Evolutionary conservation across 192 early-diverging fungal species (phyloP), one percentile per base, ranked within the genome.

Genomic region (Dimargaris xerosporica): DNA sequence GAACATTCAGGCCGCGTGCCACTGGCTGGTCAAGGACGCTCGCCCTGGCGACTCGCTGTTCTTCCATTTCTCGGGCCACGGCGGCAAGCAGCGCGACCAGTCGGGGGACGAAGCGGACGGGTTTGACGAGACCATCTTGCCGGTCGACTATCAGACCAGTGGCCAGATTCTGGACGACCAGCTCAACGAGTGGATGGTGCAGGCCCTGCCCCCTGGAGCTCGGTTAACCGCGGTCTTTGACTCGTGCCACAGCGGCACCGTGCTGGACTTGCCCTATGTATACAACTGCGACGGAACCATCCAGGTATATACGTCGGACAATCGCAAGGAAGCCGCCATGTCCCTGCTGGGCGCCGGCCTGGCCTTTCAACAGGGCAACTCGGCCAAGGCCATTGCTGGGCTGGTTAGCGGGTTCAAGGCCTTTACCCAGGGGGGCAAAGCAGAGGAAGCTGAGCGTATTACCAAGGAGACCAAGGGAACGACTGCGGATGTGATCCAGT

Each of bases 11-110:
- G 68, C 78, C 34, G 80, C 74, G 44, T 84, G 90, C 67, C 72
- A 74, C 39, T 85, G 84, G 74, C 78, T 91, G 51, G 82, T 86
- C 63, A 67, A 69, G 47, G 83, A 73, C 29, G 78, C 84, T 39
- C 69, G 72, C 31, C 78, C 89, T 48, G 82, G 82, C 55, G 87
- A 89, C 66, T 81, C 82, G 10, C 73, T 91, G 62, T 84, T 87
- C 64, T 82, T 91, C 69, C 85, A 88, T 69, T 91, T 75, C 66
- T 85, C 78, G 58, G 91, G 91, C 34, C 86, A 86, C 63, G 81
- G 88, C 31, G 72, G 77, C 15, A 75, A 74, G 39, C 68, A 61
- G 54, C 3, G 66, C 53, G 58, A 51, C 62, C 39, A 66, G 75
- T 65, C 68, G 62, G 67, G 74, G 46, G 61, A 83, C 74, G 74